These are phyloP conservation scores for Colletotrichum sp. DNA, from an alignment of 2,329 filamentous ascomycete genomes.

Conservation along the genomic window DNA sequence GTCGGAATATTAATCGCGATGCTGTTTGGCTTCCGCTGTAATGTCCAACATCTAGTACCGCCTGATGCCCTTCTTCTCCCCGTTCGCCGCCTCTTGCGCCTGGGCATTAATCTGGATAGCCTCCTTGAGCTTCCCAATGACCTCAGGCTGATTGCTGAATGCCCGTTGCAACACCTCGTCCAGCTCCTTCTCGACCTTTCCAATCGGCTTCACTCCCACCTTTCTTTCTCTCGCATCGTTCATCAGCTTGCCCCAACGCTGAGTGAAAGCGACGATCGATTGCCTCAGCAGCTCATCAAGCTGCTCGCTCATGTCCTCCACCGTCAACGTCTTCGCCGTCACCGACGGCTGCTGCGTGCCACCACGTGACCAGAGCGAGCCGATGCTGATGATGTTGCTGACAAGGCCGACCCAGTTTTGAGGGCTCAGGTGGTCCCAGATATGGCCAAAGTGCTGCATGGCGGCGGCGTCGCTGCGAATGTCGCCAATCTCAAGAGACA, in stretches of 20 bases:
- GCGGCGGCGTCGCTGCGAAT: slow-evolving; percentile 57
- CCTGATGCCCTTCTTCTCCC: slow-evolving; percentile 33
- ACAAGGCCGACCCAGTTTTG: slow-evolving; percentile 66
- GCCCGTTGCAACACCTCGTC: slow-evolving; percentile 61
- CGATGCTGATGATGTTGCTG: slow-evolving; percentile 56
- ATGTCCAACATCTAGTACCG: slow-evolving; percentile 8
- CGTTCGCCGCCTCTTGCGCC: slow-evolving; percentile 51
- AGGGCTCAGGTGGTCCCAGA: slow-evolving; percentile 67
- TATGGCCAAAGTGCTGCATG: slow-evolving; percentile 68
- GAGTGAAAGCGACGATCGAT: slow-evolving; percentile 68
- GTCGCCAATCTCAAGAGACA: slow-evolving; percentile 91
- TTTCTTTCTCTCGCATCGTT: slow-evolving; percentile 54
- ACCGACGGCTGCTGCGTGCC: slow-evolving; percentile 27
- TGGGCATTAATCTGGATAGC: slow-evolving; percentile 63
- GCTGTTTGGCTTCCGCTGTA: neutral
- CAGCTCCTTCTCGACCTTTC: slow-evolving; percentile 60
- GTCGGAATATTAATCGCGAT: neutral
- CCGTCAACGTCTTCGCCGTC: slow-evolving; percentile 34
- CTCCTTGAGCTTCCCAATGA: slow-evolving; percentile 64
- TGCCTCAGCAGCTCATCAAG: slow-evolving; percentile 67
- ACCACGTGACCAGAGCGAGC: slow-evolving; percentile 51
- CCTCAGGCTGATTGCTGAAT: slow-evolving; percentile 65
- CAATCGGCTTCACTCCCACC: slow-evolving; percentile 53
- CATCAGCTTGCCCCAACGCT: slow-evolving; percentile 59
- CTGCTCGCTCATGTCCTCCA: slow-evolving; percentile 68